Evolutionary conservation across 2,329 filamentous ascomycete species (phyloP).

Genomic region (Xylariales sp.): DNA sequence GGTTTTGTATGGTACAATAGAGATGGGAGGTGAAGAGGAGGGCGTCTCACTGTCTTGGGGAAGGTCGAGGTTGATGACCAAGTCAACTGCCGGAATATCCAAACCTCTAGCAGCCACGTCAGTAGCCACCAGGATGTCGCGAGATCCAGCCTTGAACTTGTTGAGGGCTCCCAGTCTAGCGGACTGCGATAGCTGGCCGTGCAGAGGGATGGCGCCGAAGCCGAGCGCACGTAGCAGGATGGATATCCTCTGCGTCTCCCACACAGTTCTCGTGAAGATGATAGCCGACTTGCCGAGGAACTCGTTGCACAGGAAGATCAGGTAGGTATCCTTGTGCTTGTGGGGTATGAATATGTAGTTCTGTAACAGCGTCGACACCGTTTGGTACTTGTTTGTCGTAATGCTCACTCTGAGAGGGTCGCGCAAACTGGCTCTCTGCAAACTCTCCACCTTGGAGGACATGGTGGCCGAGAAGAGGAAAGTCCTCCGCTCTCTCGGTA

Average conservation of each 20-base stretch:
- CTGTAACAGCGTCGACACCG: constrained; percentile 83
- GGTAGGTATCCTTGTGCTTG: constrained; percentile 83
- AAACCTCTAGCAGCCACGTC: constrained; percentile 92
- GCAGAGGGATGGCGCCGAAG: constrained; percentile 86
- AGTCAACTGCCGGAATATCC: constrained; percentile 87
- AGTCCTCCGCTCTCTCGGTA: constrained; percentile 73
- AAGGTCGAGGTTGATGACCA: constrained; percentile 82
- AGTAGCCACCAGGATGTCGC: constrained; percentile 86
- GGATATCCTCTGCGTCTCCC: constrained; percentile 81
- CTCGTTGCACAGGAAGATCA: constrained; percentile 83
- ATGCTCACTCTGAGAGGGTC: constrained; percentile 83
- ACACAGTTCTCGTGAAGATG: constrained; percentile 87
- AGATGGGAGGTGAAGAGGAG: too few relatives aligned
- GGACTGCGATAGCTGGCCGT: constrained; percentile 87
- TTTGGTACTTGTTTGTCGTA: constrained; percentile 81
- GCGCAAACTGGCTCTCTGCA: constrained; percentile 83
- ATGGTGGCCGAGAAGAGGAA: constrained; percentile 94
- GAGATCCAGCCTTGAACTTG: constrained; percentile 79
- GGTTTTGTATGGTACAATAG: too few relatives aligned
- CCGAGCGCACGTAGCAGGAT: constrained; percentile 80
- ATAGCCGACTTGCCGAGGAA: constrained; percentile 82
- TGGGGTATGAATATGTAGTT: constrained; percentile 83
- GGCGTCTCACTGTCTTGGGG: constrained; percentile 80
- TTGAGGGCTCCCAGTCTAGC: constrained; percentile 81
- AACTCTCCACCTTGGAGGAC: constrained; percentile 85